A percentile compares a stretch with the other conserved stretches of the same genome.
phyloP scores from a whole-genome alignment of 495 filamentous ascomycete genomes.

The Neurospora sp. region DNA sequence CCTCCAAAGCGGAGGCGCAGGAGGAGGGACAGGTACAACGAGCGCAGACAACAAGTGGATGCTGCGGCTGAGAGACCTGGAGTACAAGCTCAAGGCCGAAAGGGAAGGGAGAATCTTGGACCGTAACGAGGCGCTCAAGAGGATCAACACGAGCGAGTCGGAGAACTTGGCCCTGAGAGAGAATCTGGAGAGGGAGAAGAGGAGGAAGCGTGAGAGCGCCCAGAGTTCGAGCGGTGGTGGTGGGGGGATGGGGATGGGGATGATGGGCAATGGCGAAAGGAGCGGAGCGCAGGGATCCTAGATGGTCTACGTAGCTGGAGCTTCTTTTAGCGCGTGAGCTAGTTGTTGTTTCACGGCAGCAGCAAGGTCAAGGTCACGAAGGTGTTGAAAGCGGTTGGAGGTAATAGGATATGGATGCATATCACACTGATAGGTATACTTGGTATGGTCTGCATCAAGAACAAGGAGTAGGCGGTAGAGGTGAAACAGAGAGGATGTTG shows the following conservation, averaged over 20 bases:
- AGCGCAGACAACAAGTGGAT: slow-evolving; percentile 62
- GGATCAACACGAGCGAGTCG: slow-evolving; percentile 70
- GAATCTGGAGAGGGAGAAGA: slow-evolving; percentile 49
- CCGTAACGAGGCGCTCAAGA: slow-evolving; percentile 67
- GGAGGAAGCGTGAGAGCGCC: slow-evolving; percentile 6
- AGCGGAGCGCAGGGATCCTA: background rate
- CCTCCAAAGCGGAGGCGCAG: background rate
- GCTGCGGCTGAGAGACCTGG: slow-evolving; percentile 72
- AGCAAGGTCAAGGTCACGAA: background rate
- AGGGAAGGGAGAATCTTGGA: slow-evolving; percentile 80
- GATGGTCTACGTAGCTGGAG: background rate
- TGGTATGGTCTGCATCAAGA: background rate
- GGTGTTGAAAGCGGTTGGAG: background rate
- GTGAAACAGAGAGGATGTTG: background rate
- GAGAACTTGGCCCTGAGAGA: slow-evolving; percentile 66
- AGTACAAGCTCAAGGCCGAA: slow-evolving; percentile 81
- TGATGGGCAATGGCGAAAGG: background rate
- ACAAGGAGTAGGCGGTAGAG: background rate
- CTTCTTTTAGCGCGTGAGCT: background rate
- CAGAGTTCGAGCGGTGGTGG: background rate
- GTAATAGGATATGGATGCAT: background rate
- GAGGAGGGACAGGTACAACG: background rate
- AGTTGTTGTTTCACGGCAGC: too few relatives aligned
- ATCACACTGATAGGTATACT: background rate
- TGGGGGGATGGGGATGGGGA: background rate